These are phyloP conservation scores for Castanopsis chinensis DNA, from an alignment of 306 rosid genomes.

Conservation along the genomic window DNA sequence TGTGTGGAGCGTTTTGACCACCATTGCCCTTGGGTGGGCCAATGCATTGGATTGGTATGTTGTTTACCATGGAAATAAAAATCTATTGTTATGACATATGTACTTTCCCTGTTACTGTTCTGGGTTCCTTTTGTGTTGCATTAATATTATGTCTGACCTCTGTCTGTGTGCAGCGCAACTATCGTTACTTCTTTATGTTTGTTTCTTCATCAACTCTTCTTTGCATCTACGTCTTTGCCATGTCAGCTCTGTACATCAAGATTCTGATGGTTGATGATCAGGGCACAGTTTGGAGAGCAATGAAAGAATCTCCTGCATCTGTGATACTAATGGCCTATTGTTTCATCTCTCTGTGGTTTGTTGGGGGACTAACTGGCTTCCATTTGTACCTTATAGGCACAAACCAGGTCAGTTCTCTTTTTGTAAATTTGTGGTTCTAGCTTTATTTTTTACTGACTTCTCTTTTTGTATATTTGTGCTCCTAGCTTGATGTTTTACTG, in stretches of 20 bases:
- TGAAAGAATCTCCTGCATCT: constrained; percentile 86
- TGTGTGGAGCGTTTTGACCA: constrained; percentile 98
- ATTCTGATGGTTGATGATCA: constrained; percentile 62
- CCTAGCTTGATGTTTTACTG: constrained; percentile 2
- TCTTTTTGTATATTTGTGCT: background rate
- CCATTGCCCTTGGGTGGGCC: constrained; percentile 99
- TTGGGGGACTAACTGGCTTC: constrained; percentile 93
- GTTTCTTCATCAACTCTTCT: constrained; percentile 89
- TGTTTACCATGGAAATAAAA: constrained; percentile 11
- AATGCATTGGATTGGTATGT: constrained; percentile 93
- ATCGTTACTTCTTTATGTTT: constrained; percentile 82
- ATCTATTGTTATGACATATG: background rate
- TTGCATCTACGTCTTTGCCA: constrained; percentile 76
- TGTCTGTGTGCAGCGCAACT: constrained; percentile 71
- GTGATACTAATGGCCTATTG: constrained; percentile 80
- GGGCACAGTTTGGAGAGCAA: constrained; percentile 81
- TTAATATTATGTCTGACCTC: constrained; percentile 11
- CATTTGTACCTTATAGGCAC: constrained; percentile 85
- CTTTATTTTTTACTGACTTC: constrained; percentile 16
- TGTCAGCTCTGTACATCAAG: constrained; percentile 84
- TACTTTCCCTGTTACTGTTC: constrained; percentile 17
- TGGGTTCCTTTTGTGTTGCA: constrained; percentile 20
- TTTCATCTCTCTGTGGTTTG: constrained; percentile 87
- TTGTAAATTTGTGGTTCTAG: constrained; percentile 22
- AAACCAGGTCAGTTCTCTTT: constrained; percentile 68